A percentile compares a stretch with the other conserved stretches of the same genome.
These are phyloP conservation scores for Lactarius tabidus DNA, from an alignment of 768 basidiomycete species.

Conservation along the genomic window DNA sequence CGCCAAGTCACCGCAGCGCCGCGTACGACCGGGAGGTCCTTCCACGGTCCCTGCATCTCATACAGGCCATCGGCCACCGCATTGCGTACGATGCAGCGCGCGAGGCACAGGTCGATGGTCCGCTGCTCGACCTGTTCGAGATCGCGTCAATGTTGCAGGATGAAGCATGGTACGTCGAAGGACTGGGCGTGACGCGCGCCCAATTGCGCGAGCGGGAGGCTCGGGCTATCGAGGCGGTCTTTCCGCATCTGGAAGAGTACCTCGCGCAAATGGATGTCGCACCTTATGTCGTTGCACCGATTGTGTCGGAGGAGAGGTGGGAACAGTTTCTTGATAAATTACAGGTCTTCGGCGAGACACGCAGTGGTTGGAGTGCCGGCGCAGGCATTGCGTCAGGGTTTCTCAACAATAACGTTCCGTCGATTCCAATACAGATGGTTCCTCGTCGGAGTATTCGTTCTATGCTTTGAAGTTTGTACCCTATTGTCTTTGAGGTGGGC, in stretches of 20 bases:
- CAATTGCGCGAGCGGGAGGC: conserved; percentile 36
- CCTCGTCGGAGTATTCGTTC: conserved; percentile 5
- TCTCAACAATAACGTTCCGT: neutral
- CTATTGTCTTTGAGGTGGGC: neutral
- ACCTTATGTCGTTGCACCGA: conserved; percentile 25
- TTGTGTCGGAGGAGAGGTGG: conserved; percentile 27
- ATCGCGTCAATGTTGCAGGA: conserved; percentile 50
- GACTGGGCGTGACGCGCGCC: conserved; percentile 45
- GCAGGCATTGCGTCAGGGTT: neutral
- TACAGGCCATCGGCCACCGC: conserved; percentile 63
- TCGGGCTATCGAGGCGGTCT: conserved; percentile 27
- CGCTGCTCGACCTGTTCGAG: conserved; percentile 55
- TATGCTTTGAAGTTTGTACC: conserved; percentile 8
- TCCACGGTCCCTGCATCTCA: conserved; percentile 48
- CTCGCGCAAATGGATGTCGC: conserved; percentile 19
- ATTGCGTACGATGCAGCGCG: conserved; percentile 55
- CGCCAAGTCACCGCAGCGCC: conserved; percentile 42
- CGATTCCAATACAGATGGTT: neutral
- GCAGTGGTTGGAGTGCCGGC: neutral
- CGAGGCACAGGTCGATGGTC: conserved; percentile 40
- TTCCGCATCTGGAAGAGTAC: conserved; percentile 25
- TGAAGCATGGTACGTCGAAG: conserved; percentile 57
- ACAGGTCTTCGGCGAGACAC: neutral
- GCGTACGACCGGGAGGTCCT: conserved; percentile 51
- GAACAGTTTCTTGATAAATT: neutral